Conservation (phyloP, 2,329 filamentous ascomycete species). For the Colletotrichum sp. region DNA sequence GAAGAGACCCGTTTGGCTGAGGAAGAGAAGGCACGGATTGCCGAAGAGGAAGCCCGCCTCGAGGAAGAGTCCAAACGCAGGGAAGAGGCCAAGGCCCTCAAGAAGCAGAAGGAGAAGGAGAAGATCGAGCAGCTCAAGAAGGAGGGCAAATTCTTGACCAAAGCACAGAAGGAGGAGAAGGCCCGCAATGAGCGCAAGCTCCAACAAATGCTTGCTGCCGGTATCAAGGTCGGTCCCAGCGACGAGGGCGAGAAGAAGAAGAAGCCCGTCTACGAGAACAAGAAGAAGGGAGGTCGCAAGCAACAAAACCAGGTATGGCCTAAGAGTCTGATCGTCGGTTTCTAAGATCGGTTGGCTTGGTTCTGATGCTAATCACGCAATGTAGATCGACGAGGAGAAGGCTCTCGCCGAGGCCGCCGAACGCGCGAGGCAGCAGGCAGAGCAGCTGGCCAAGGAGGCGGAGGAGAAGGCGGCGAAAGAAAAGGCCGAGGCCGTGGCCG, state of each 20-base stretch:
- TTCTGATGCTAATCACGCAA: not conserved
- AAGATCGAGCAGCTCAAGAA: slow-evolving; percentile 87
- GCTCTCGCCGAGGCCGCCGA: slow-evolving; percentile 80
- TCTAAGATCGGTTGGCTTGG: not conserved
- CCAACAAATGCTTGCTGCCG: slow-evolving; percentile 83
- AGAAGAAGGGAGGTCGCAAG: slow-evolving; percentile 67
- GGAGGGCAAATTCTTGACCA: slow-evolving; percentile 85
- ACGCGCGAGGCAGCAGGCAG: slow-evolving; percentile 70
- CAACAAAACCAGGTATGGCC: slow-evolving; percentile 58
- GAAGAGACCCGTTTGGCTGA: slow-evolving; percentile 62
- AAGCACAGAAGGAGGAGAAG: slow-evolving; percentile 84
- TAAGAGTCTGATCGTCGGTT: not conserved
- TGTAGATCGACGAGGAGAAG: slow-evolving; percentile 75
- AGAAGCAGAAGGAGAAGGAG: slow-evolving; percentile 88
- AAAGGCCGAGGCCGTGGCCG: slow-evolving; percentile 61
- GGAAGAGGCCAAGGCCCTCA: slow-evolving; percentile 76
- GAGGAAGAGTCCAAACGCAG: slow-evolving; percentile 72
- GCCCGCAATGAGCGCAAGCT: slow-evolving; percentile 78
- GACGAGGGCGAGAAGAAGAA: slow-evolving; percentile 71
- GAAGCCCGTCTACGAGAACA: slow-evolving; percentile 77
- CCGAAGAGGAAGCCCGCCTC: slow-evolving; percentile 67
- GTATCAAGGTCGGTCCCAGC: slow-evolving; percentile 72
- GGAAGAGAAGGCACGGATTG: slow-evolving; percentile 69
- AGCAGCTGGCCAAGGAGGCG: slow-evolving; percentile 67
- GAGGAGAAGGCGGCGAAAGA: slow-evolving; percentile 64